phyloP scores from a whole-genome alignment of 2,329 filamentous ascomycete species.

The Epichloe glyceriae region DNA sequence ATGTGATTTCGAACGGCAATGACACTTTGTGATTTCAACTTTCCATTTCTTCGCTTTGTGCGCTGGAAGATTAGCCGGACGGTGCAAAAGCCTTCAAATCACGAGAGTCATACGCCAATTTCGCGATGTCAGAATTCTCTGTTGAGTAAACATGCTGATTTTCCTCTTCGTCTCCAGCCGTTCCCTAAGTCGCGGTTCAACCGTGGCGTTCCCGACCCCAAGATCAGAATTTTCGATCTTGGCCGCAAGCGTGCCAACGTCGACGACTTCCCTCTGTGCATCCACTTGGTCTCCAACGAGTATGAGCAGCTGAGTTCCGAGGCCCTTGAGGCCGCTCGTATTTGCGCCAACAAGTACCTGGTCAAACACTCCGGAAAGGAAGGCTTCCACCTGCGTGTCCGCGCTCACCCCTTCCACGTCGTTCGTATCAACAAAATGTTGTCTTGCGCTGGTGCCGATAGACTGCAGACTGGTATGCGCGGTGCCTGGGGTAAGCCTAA shows the following conservation, averaged over 20 bases:
- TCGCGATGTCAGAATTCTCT: not conserved
- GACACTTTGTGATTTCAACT: not conserved
- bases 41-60: not conserved
- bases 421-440: conserved; percentile 99
- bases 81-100: not conserved
- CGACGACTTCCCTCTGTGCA: conserved; percentile 98
- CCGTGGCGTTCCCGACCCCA: conserved; percentile 84
- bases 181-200: conserved; percentile 99
- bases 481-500: conserved; percentile 99
- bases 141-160: not conserved
- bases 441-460: conserved; percentile 99
- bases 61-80: not conserved
- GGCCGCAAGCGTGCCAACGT: conserved; percentile 97
- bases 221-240: conserved; percentile 96
- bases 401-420: conserved; percentile 98
- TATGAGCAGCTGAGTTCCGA: conserved; percentile 99
- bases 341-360: conserved; percentile 99
- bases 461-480: conserved; percentile 99
- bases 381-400: conserved; percentile 60
- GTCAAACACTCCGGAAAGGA: conserved; percentile 63
- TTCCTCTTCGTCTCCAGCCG: conserved; percentile 40
- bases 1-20: not conserved
- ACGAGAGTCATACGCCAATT: not conserved
- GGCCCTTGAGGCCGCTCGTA: conserved; percentile 98
- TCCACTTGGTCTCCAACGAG: conserved; percentile 99